Conservation (phyloP, 1,284 basidiomycete species). For the Lentinula novae-zelandiae region DNA sequence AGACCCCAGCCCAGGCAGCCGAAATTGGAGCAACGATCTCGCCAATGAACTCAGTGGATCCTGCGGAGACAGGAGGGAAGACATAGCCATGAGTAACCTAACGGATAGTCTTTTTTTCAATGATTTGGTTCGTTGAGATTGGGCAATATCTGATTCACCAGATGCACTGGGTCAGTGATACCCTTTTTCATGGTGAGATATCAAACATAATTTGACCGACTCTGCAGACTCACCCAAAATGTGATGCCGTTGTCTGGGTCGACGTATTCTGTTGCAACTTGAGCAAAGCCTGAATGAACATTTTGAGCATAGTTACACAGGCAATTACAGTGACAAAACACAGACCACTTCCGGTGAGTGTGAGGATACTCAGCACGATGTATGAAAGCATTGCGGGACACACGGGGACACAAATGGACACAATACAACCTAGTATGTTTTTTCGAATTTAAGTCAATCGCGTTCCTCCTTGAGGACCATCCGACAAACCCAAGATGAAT, state of each 20-base stretch:
- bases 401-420: not conserved
- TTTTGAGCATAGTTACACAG: too few species aligned
- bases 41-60: constrained; percentile 50
- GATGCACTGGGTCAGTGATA: constrained; percentile 43
- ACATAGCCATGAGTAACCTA: constrained; percentile 48
- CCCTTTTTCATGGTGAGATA: constrained; percentile 28
- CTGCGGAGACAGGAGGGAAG: constrained; percentile 44
- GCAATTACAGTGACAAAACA: not conserved
- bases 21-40: constrained; percentile 55
- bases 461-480: not conserved
- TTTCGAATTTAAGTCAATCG: not conserved
- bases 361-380: constrained; percentile 1
- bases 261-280: constrained; percentile 34
- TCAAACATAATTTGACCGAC: not conserved
- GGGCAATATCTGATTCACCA: not conserved
- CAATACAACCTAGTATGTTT: too few species aligned
- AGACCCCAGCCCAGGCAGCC: constrained; percentile 50
- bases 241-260: constrained; percentile 53
- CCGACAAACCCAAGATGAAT: not conserved
- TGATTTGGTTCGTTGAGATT: not conserved
- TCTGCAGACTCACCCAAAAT: constrained; percentile 28
- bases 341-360: constrained; percentile 3
- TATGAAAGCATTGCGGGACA: constrained; percentile 2
- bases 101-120: not conserved
- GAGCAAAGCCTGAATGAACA: constrained; percentile 35